phyloP scores from a whole-genome alignment of 169 alveolate species.

The Babesia bovis region DNA sequence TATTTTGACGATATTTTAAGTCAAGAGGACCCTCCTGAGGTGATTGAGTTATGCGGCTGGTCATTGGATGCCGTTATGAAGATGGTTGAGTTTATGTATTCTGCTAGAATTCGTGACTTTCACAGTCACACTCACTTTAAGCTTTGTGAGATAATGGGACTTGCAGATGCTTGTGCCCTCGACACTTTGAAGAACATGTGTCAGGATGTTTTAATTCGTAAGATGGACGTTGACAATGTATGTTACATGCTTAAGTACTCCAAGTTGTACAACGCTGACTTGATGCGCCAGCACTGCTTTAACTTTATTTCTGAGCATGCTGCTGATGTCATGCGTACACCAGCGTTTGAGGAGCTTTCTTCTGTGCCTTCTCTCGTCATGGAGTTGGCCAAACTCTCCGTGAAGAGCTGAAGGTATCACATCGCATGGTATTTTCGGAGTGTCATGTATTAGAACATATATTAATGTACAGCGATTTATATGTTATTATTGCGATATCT shows the following conservation, averaged over 20 bases:
- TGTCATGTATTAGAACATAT: too few relatives aligned
- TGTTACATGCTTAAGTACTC: constrained; percentile 69
- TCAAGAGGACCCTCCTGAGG: constrained; percentile 52
- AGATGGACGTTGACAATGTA: constrained; percentile 65
- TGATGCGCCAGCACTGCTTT: constrained; percentile 62
- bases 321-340: constrained; percentile 68
- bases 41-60: constrained; percentile 65
- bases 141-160: constrained; percentile 69
- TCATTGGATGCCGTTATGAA: constrained; percentile 63
- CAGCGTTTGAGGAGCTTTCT: constrained; percentile 70
- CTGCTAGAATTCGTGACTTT: constrained; percentile 59
- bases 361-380: constrained; percentile 67
- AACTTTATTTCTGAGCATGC: constrained; percentile 65
- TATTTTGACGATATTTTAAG: constrained; percentile 57
- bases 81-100: constrained; percentile 60
- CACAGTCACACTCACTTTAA: constrained; percentile 55
- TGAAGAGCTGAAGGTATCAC: constrained; percentile 37
- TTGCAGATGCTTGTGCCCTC: constrained; percentile 62
- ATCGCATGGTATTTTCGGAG: too few relatives aligned
- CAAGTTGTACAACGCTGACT: constrained; percentile 67
- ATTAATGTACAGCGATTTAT: too few relatives aligned
- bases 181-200: constrained; percentile 59
- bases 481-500: too few relatives aligned
- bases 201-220: constrained; percentile 56
- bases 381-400: constrained; percentile 69